Conservation (phyloP, 805 yeast species). For the Suhomyces sp. region DNA sequence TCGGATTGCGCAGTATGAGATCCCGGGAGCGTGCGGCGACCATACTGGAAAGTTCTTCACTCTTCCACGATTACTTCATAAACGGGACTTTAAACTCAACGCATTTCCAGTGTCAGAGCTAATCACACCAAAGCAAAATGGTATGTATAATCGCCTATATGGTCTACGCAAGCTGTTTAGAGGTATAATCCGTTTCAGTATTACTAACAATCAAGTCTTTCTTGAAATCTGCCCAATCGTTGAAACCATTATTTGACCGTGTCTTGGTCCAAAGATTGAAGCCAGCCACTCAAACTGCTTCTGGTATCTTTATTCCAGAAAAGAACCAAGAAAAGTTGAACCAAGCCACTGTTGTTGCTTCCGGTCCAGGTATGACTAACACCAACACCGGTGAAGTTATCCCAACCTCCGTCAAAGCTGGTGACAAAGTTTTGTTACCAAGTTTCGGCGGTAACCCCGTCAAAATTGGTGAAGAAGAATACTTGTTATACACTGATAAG, state of each 20-base stretch:
- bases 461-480: constrained; percentile 83
- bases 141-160: neutral
- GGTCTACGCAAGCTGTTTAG: neutral
- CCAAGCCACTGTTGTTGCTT: constrained; percentile 88
- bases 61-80: constrained; percentile 1
- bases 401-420: constrained; percentile 74
- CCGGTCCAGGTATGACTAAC: constrained; percentile 90
- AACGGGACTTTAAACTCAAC: neutral
- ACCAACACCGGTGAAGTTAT: constrained; percentile 66
- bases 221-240: constrained; percentile 78
- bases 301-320: constrained; percentile 93
- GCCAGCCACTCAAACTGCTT: constrained; percentile 86
- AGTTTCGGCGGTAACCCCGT: constrained; percentile 89
- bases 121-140: neutral
- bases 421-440: constrained; percentile 94
- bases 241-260: constrained; percentile 93
- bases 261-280: constrained; percentile 92
- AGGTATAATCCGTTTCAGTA: constrained; percentile 2
- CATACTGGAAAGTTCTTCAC: constrained; percentile 3
- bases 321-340: constrained; percentile 92
- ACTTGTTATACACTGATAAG: constrained; percentile 82
- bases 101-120: neutral
- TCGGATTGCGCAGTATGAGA: neutral
- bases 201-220: constrained; percentile 44
- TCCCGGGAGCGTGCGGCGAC: neutral